Evolutionary conservation across 1,284 basidiomycete species (phyloP), one percentile per base, ranked within the genome.

Genomic region (Volvariella surrecta): DNA sequence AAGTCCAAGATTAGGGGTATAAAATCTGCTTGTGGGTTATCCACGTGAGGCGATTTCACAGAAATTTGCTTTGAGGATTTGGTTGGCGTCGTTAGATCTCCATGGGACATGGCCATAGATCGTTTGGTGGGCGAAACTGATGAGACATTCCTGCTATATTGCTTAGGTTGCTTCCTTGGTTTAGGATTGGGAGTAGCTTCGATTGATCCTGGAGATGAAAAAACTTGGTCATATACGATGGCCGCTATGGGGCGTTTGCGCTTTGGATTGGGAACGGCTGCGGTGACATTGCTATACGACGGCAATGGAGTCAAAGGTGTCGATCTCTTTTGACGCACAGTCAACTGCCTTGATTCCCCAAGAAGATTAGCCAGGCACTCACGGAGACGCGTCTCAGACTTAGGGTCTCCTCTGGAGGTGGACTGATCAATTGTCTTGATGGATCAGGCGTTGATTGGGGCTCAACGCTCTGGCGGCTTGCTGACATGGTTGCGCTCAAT

Each of bases 161-260:
- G 59, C 43, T 63, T 62, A n/a, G 61, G 57, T 43, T 76, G 70
- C 52, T 81, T 81, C 50, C 76, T 71, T 1, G 76, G 66, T 54
- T 76, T 79, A 19, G 76, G 74, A 51, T 78, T 79, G 2, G 76
- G 76, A 0, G 74, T 79, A 1, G 62, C 58, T 43, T 72, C 65
- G 1, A 56, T 50, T 10, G 34, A 35, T 15, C 30, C 30, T 21
- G 39, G 32, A 6, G 37, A 40, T 9, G 43, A 2, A 10, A 18
- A 52, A 50, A 20, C 50, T 52, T 39, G 41, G 39, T 17, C 42
- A n/a, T 21, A 24, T n/a, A n/a, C n/a, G n/a, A 47, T 45, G 39
- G 40, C 39, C 16, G 22, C 38, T 10, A 41, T 39, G 20, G 45
- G 45, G 7, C 54, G 50, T 43, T 55, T 55, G 10, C 54, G 52